These are phyloP conservation scores for Cercophora newfieldiana DNA, from an alignment of 495 filamentous ascomycete genomes.

Conservation along the genomic window DNA sequence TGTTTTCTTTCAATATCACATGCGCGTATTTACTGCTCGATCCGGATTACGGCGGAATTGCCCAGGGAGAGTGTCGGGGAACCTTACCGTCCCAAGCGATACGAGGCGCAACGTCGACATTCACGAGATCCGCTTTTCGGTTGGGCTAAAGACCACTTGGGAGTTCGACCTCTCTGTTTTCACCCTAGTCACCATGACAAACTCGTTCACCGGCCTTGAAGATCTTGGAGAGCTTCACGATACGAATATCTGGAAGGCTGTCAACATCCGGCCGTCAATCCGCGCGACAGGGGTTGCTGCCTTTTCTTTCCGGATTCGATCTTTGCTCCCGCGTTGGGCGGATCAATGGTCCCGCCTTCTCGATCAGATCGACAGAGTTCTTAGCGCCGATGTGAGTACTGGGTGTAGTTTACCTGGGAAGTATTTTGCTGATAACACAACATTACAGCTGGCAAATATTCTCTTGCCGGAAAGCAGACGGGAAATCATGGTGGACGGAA, in stretches of 20 bases:
- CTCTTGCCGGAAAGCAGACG: not conserved
- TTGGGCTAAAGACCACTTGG: conserved; percentile 8
- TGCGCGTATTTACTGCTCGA: conserved; percentile 2
- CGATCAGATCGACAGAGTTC: not conserved
- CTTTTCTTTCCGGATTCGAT: conserved; percentile 1
- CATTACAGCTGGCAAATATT: conserved; percentile 1
- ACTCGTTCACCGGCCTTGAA: not conserved
- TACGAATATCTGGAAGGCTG: not conserved
- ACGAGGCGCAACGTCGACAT: conserved; percentile 1
- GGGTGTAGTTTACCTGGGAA: not conserved
- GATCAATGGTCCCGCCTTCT: conserved; percentile 2
- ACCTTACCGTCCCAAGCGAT: conserved; percentile 5
- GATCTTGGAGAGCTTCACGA: not conserved
- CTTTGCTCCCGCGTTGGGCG: not conserved
- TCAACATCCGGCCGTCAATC: not conserved
- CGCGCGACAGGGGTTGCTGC: conserved; percentile 1
- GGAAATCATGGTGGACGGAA: conserved; percentile 7
- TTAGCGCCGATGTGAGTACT: conserved; percentile 4
- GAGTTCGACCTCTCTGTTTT: not conserved
- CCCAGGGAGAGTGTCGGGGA: not conserved
- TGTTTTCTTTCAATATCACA: conserved; percentile 4
- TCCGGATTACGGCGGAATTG: not conserved
- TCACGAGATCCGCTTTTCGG: conserved; percentile 2
- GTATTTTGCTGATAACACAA: not conserved
- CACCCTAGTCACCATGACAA: conserved; percentile 2